Evolutionary conservation across 169 alveolate species (phyloP).

Genomic region (Eimeria praecox): DNA sequence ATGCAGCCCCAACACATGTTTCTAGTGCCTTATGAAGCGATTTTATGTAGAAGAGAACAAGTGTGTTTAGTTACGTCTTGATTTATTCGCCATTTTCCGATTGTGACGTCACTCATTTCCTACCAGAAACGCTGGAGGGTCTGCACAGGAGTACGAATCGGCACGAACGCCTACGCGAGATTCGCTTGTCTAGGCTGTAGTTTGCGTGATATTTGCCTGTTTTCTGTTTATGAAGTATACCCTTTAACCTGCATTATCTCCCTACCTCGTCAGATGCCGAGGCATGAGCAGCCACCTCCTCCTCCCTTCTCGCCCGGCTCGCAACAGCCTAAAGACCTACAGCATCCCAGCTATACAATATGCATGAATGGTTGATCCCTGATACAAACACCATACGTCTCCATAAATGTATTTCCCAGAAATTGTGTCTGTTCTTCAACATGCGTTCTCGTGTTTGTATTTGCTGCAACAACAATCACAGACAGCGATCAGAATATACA

Average conservation of each 20-base stretch:
- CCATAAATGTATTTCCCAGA: too few species aligned
- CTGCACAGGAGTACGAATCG: background rate
- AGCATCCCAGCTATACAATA: too few species aligned
- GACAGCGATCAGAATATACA: too few species aligned
- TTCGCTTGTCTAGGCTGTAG: background rate
- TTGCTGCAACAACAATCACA: too few species aligned
- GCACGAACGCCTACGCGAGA: background rate
- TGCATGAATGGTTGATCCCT: too few species aligned
- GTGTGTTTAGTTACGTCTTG: background rate
- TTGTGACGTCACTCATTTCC: background rate
- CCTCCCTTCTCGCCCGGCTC: too few species aligned
- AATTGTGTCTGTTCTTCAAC: too few species aligned
- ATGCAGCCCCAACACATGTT: background rate
- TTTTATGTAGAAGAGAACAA: background rate
- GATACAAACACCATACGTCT: too few species aligned
- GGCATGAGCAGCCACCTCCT: too few species aligned
- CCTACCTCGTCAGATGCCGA: background rate
- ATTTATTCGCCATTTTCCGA: background rate
- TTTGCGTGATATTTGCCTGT: too few species aligned
- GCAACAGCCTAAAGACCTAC: too few species aligned
- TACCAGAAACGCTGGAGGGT: background rate
- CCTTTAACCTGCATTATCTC: background rate
- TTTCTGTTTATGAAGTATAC: background rate
- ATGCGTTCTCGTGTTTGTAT: too few species aligned
- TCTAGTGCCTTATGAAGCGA: background rate